Evolutionary conservation across 768 basidiomycete species (phyloP).

Genomic region (Hydnomerulius pinastri): DNA sequence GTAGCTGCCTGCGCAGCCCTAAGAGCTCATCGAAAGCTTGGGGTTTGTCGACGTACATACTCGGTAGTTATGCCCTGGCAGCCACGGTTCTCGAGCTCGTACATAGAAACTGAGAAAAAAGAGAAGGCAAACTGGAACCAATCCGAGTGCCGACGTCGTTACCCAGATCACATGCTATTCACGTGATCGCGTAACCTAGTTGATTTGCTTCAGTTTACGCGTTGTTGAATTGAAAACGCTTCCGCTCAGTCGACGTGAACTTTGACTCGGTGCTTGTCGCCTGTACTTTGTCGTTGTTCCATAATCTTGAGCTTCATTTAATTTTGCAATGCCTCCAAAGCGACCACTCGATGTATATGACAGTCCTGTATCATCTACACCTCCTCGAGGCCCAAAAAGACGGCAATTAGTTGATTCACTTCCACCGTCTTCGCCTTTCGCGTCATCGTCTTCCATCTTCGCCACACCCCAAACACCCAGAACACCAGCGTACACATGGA

Average conservation of each 20-base stretch:
- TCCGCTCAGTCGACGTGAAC: neutral
- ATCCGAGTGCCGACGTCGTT: too few species aligned
- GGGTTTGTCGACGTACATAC: too few species aligned
- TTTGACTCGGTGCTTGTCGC: neutral
- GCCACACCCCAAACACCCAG: conserved; percentile 41
- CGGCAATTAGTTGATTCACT: conserved; percentile 20
- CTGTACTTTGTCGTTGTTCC: neutral
- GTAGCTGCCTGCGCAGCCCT: too few species aligned
- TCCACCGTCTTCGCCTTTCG: conserved; percentile 30
- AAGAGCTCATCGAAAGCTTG: too few species aligned
- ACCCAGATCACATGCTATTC: neutral
- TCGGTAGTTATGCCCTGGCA: too few species aligned
- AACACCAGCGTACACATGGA: conserved; percentile 44
- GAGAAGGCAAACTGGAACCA: too few species aligned
- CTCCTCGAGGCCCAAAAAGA: conserved; percentile 32
- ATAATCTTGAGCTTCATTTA: neutral
- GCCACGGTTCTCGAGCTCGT: too few species aligned
- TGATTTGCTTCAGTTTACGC: conserved; percentile 4
- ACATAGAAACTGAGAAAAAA: too few species aligned
- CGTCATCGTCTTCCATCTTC: conserved; percentile 25
- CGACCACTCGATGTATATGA: conserved; percentile 30
- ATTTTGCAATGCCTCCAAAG: conserved; percentile 26
- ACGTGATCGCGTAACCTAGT: conserved; percentile 9
- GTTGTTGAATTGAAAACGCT: conserved; percentile 5
- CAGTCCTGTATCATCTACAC: conserved; percentile 27